Conservation (phyloP, 768 basidiomycete genomes). For the Trametes cinnabarina region DNA sequence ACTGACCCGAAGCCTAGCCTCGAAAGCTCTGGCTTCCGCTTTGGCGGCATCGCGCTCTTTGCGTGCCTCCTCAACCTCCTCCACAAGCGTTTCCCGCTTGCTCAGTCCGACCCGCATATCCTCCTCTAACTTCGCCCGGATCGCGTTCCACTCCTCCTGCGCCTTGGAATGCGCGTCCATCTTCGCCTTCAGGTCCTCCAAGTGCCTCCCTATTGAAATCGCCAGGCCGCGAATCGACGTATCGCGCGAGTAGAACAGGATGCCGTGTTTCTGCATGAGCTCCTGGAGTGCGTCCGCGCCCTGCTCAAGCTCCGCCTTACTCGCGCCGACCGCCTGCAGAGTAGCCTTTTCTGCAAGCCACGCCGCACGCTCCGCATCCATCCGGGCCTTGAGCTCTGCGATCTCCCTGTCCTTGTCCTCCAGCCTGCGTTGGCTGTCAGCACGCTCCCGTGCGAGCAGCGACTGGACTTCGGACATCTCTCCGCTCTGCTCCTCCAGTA, state of each 20-base stretch:
- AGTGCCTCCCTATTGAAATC: slow-evolving; percentile 28
- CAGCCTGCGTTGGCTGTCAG: slow-evolving; percentile 22
- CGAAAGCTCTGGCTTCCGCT: slow-evolving; percentile 29
- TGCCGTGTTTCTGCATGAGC: slow-evolving; percentile 55
- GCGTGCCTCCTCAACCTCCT: slow-evolving; percentile 23
- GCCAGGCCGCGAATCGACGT: slow-evolving; percentile 26
- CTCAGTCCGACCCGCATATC: slow-evolving; percentile 19
- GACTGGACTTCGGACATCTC: slow-evolving; percentile 42
- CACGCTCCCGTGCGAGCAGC: slow-evolving; percentile 36
- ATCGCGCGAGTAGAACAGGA: slow-evolving; percentile 45
- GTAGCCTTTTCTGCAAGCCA: slow-evolving; percentile 51
- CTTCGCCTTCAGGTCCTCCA: slow-evolving; percentile 26
- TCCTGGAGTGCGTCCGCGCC: slow-evolving; percentile 46
- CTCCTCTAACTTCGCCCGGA: slow-evolving; percentile 21
- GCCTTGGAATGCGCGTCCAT: slow-evolving; percentile 17
- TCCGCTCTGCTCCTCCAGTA: slow-evolving; percentile 42
- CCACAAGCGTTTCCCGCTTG: slow-evolving; percentile 21
- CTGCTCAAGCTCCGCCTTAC: slow-evolving; percentile 43
- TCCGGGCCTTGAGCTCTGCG: slow-evolving; percentile 40
- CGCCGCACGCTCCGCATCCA: slow-evolving; percentile 44
- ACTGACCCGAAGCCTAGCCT: slow-evolving; percentile 48
- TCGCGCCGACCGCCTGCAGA: slow-evolving; percentile 39
- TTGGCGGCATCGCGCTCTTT: slow-evolving; percentile 27
- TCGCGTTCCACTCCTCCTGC: slow-evolving; percentile 24
- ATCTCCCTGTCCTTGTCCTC: slow-evolving; percentile 36